Evolutionary conservation across 2,329 filamentous ascomycete genomes (phyloP).

Genomic region (Phialophora tarda): DNA sequence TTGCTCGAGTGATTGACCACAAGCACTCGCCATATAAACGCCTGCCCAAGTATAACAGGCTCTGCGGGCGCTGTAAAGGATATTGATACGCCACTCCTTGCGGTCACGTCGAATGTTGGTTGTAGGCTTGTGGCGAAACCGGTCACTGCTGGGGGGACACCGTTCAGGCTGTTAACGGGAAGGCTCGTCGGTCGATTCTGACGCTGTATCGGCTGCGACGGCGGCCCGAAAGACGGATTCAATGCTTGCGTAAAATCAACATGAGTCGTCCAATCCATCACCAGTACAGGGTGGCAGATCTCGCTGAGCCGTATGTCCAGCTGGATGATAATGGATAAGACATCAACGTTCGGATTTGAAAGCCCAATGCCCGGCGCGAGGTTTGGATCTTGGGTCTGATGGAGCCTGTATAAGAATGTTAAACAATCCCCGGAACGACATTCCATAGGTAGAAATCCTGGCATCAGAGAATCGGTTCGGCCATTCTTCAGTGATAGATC

Average conservation of each 20-base stretch:
- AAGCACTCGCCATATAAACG: slow-evolving; percentile 63
- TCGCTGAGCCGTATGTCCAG: slow-evolving; percentile 49
- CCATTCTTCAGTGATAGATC: slow-evolving; percentile 56
- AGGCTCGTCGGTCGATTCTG: slow-evolving; percentile 53
- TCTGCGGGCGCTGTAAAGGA: slow-evolving; percentile 60
- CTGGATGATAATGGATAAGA: slow-evolving; percentile 56
- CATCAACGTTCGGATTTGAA: slow-evolving; percentile 43
- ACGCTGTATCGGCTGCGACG: slow-evolving; percentile 53
- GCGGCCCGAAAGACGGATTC: slow-evolving; percentile 55
- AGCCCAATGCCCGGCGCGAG: slow-evolving; percentile 32
- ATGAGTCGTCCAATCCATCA: slow-evolving; percentile 56
- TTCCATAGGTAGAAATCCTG: slow-evolving; percentile 47
- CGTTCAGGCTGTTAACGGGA: slow-evolving; percentile 40
- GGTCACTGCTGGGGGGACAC: slow-evolving; percentile 23
- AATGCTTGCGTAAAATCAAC: slow-evolving; percentile 56
- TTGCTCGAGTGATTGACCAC: slow-evolving; percentile 64
- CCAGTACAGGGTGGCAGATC: slow-evolving; percentile 51
- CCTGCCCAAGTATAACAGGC: slow-evolving; percentile 55
- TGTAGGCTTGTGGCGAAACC: slow-evolving; percentile 29
- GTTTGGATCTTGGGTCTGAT: slow-evolving; percentile 44
- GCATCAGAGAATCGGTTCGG: slow-evolving; percentile 51
- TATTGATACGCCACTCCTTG: slow-evolving; percentile 52
- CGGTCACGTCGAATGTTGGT: slow-evolving; percentile 14
- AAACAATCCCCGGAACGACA: slow-evolving; percentile 62
- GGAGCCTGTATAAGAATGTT: slow-evolving; percentile 62